Evolutionary conservation across 176 grass and related monocot genomes (phyloP).

Genomic region (Carex cristatella): DNA sequence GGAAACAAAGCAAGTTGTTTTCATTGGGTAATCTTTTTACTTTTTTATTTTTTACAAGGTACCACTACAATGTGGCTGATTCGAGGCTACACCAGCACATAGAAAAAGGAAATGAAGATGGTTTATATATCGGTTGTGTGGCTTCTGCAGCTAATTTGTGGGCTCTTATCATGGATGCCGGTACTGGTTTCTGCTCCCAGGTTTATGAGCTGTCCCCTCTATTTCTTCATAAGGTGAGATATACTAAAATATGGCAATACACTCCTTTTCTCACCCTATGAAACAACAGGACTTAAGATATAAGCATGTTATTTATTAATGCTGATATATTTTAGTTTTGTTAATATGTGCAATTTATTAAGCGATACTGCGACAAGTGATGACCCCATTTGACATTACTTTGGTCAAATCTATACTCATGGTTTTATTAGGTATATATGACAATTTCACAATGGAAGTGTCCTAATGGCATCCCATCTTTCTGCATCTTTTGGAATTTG

Average conservation of each 20-base stretch:
- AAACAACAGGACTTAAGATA: not conserved
- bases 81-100: conserved; percentile 77
- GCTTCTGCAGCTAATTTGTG: conserved; percentile 66
- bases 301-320: not conserved
- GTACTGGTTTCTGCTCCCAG: conserved; percentile 63
- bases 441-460: not conserved
- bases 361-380: not conserved
- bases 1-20: not conserved
- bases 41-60: conserved; percentile 39
- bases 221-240: conserved; percentile 69
- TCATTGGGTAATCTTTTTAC: conserved; percentile 1
- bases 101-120: conserved; percentile 85
- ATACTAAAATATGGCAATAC: conserved; percentile 19
- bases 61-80: conserved; percentile 91
- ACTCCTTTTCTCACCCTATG: not conserved
- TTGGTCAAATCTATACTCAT: not conserved
- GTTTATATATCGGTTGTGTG: conserved; percentile 72
- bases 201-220: conserved; percentile 71
- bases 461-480: not conserved
- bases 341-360: not conserved
- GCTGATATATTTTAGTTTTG: not conserved
- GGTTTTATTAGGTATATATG: not conserved
- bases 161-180: conserved; percentile 89
- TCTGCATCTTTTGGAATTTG: conserved; percentile 3
- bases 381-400: not conserved